Evolutionary conservation across 1,139 yeast genomes (phyloP).

Genomic region (Geotrichum reessii): DNA sequence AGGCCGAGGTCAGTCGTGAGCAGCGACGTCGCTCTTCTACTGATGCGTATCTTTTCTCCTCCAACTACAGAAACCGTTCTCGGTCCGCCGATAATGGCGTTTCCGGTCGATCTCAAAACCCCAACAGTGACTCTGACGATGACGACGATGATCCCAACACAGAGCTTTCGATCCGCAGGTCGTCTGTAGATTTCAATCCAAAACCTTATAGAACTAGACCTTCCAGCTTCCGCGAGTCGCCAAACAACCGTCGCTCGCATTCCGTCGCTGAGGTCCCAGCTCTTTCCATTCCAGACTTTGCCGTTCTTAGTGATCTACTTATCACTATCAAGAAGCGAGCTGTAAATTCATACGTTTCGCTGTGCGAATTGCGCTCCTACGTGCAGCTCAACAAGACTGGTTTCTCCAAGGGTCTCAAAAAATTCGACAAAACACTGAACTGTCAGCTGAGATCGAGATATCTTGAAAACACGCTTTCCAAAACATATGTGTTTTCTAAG

Average conservation of each 20-base stretch:
- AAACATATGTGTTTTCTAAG: constrained; percentile 44
- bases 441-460: constrained; percentile 52
- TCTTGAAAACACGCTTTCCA: constrained; percentile 32
- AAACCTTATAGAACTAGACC: neutral
- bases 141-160: constrained; percentile 14
- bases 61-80: neutral
- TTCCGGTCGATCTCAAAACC: neutral
- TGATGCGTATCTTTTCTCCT: constrained; percentile 12
- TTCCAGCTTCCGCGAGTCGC: neutral
- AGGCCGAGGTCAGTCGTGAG: constrained; percentile 22
- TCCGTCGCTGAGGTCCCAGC: constrained; percentile 18
- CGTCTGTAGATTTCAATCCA: neutral
- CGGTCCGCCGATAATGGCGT: constrained; percentile 11
- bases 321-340: constrained; percentile 66
- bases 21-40: constrained; percentile 13
- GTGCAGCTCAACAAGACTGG: constrained; percentile 82
- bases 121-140: constrained; percentile 18
- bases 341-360: constrained; percentile 59
- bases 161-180: neutral
- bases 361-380: constrained; percentile 79
- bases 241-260: neutral
- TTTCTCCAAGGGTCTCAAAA: constrained; percentile 79
- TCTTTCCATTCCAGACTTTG: neutral
- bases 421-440: constrained; percentile 77
- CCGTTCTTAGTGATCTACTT: constrained; percentile 29